phyloP scores from a whole-genome alignment of 2,329 filamentous ascomycete genomes.

The Xylariaceae sp. region DNA sequence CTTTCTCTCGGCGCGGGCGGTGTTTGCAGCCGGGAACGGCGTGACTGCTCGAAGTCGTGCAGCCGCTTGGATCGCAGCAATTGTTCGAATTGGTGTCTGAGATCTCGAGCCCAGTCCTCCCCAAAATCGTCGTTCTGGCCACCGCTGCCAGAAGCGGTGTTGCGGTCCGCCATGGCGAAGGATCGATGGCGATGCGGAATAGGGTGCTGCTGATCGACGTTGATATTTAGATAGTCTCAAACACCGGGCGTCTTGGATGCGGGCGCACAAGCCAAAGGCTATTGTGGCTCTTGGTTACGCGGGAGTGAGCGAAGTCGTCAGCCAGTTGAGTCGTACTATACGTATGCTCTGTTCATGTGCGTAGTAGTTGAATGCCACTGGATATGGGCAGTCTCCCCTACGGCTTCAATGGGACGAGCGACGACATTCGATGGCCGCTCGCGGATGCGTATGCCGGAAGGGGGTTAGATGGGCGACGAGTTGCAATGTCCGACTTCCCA shows the following conservation, averaged over 20 bases:
- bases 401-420: constrained; percentile 7
- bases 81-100: constrained; percentile 82
- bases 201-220: too few relatives aligned
- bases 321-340: constrained; percentile 13
- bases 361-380: constrained; percentile 20
- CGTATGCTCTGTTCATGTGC: constrained; percentile 7
- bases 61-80: constrained; percentile 82
- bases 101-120: constrained; percentile 72
- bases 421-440: constrained; percentile 22
- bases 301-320: constrained; percentile 17
- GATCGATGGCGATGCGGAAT: not conserved
- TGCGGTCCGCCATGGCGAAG: constrained; percentile 24
- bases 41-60: constrained; percentile 69
- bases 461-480: too few relatives aligned
- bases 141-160: constrained; percentile 17
- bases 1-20: constrained; percentile 47
- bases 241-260: not conserved
- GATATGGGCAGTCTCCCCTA: not conserved
- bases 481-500: too few relatives aligned
- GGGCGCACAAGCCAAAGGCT: not conserved
- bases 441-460: too few relatives aligned
- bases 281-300: constrained; percentile 11
- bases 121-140: constrained; percentile 47
- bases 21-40: constrained; percentile 54
- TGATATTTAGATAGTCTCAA: too few relatives aligned